Evolutionary conservation across 1,139 yeast species (phyloP).

Genomic region (Wickerhamiella pararugosa): DNA sequence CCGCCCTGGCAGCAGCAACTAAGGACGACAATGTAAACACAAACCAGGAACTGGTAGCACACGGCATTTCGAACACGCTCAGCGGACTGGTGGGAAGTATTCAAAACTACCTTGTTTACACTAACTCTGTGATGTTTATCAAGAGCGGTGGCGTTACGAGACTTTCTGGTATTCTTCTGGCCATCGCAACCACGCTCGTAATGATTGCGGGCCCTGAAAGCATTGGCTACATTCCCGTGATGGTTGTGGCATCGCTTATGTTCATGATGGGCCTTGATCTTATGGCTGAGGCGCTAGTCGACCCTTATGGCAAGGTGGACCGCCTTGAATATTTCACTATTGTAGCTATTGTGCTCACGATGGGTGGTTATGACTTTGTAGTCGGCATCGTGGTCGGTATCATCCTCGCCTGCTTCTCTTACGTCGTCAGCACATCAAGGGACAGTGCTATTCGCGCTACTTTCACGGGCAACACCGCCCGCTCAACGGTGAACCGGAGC

Average conservation of each 20-base stretch:
- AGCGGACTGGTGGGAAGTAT: slow-evolving; percentile 80
- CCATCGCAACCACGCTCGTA: slow-evolving; percentile 61
- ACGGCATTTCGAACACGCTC: slow-evolving; percentile 79
- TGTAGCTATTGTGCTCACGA: slow-evolving; percentile 66
- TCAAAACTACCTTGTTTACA: slow-evolving; percentile 86
- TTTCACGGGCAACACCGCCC: slow-evolving; percentile 75
- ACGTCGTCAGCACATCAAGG: slow-evolving; percentile 80
- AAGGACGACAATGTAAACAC: slow-evolving; percentile 73
- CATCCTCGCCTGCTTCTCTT: slow-evolving; percentile 77
- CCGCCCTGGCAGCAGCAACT: slow-evolving; percentile 84
- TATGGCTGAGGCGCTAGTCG: slow-evolving; percentile 69
- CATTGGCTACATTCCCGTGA: slow-evolving; percentile 87
- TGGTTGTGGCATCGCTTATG: slow-evolving; percentile 88
- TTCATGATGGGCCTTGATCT: slow-evolving; percentile 83
- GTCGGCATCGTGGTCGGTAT: slow-evolving; percentile 85
- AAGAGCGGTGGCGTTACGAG: slow-evolving; percentile 90
- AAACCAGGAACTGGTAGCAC: slow-evolving; percentile 85
- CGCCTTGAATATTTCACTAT: slow-evolving; percentile 74
- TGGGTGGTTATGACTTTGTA: slow-evolving; percentile 95
- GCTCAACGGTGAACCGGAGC: slow-evolving; percentile 86
- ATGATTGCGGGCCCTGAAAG: slow-evolving; percentile 84
- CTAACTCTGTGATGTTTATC: slow-evolving; percentile 80
- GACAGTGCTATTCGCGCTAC: slow-evolving; percentile 69
- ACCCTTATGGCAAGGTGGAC: slow-evolving; percentile 65
- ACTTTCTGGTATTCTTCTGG: slow-evolving; percentile 74